A percentile compares a stretch with the other conserved stretches of the same genome.
Conservation (phyloP, 2,329 filamentous ascomycete genomes). For the Botrytis porri region DNA sequence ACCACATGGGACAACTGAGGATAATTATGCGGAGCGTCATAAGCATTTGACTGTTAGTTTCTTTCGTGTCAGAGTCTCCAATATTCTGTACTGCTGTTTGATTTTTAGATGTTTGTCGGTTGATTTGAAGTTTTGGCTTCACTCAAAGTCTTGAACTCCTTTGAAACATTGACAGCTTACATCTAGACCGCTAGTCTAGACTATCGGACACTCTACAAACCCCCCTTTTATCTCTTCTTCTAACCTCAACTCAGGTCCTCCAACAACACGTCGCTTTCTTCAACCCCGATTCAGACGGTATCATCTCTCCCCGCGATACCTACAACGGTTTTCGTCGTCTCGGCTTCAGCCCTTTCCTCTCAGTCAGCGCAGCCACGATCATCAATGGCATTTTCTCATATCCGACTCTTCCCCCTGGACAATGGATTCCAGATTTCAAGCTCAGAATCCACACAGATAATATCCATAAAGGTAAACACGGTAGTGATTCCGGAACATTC, state of each 20-base stretch:
- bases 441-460: conserved; percentile 40
- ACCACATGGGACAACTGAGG: conserved; percentile 44
- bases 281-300: conserved; percentile 49
- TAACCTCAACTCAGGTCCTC: conserved; percentile 40
- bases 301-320: conserved; percentile 53
- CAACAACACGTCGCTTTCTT: conserved; percentile 54
- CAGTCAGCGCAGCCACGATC: conserved; percentile 44
- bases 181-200: background rate
- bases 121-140: background rate
- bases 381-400: conserved; percentile 52
- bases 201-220: background rate
- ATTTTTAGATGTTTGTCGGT: background rate
- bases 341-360: conserved; percentile 46
- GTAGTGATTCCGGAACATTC: conserved; percentile 46
- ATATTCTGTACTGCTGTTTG: background rate
- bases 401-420: conserved; percentile 40
- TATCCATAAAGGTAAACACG: conserved; percentile 43
- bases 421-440: conserved; percentile 43
- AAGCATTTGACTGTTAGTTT: conserved; percentile 37
- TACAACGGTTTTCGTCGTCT: conserved; percentile 46
- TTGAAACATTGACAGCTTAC: background rate
- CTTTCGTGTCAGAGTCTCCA: background rate
- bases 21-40: conserved; percentile 40
- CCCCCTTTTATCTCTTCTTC: background rate
- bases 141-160: background rate